Base-by-base conservation (phyloP, 208 protist species). In the Herpetomonas tarakana region DNA sequence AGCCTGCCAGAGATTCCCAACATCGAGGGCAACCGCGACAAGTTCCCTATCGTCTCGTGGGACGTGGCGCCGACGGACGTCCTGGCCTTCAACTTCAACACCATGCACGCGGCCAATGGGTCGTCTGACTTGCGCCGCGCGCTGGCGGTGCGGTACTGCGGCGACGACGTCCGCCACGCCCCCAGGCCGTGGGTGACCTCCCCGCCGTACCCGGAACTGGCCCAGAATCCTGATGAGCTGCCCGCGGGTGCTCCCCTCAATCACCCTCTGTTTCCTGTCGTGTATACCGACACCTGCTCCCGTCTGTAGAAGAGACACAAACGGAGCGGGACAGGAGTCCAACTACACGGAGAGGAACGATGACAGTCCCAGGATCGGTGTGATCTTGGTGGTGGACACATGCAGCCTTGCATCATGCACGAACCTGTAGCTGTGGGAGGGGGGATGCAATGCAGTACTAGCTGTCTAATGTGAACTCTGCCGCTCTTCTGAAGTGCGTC, bases 31-130 rank as follows among this genome's bases (percentile, higher is more conserved):
- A 38, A 56, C 29, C 70, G 70, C 25, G 28, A n/a, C 21, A 41
- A 74, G 50, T 72, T 62, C 27, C 53, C 61, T 22, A 65, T 73
- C 31, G 45, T 73, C 27, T 49, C 47, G 16, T 77, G 52, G 12
- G 62, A 24, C 14, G 50, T 76, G 65, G 50, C 77, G 58, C 69
- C 65, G 0, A 70, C 70, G 18, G 65, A 74, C 38, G 73, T 38
- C 29, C 55, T 68, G 31, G 58, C 63, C 44, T 82, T 77, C 55
- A 74, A 77, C 65, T 65, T 74, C 47, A 61, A 58, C 70, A 70
- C 54, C 35, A 60, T 81, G 65, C 69, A 76, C 69, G 59, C 55
- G 9, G 64, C 65, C 27, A 69, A 77, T 18, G 69, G 75, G 2
- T 73, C 69, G 44, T 59, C 50, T 41, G 38, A 44, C 24, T 26